These are phyloP conservation scores for Claviceps sp. DNA, from an alignment of 2,329 filamentous ascomycete species.

Conservation along the genomic window DNA sequence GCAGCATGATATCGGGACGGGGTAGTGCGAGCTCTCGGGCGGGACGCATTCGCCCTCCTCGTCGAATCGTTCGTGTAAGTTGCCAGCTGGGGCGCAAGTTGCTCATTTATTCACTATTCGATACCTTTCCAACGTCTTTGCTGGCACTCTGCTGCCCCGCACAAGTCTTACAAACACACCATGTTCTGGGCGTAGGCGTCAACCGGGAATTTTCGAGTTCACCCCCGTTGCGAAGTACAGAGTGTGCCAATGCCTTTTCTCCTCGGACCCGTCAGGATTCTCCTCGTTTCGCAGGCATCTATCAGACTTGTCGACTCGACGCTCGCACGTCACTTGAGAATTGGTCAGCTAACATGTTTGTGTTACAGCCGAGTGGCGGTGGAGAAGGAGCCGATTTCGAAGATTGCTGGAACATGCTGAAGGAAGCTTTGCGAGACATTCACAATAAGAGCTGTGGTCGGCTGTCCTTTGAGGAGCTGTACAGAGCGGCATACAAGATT, in stretches of 20 bases:
- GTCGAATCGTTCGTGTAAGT: slow-evolving; percentile 29
- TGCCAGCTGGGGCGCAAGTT: background rate
- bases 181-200: background rate
- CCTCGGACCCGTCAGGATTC: background rate
- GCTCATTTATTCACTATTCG: background rate
- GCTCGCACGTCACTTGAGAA: background rate
- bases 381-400: slow-evolving; percentile 66
- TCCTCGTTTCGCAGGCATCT: background rate
- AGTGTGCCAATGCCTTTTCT: background rate
- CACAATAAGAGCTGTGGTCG: slow-evolving; percentile 82
- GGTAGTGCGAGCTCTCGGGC: slow-evolving; percentile 27
- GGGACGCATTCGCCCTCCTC: slow-evolving; percentile 29
- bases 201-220: background rate
- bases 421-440: slow-evolving; percentile 70
- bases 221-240: background rate
- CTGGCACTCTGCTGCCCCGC: background rate
- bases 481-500: slow-evolving; percentile 86
- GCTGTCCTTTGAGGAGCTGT: slow-evolving; percentile 90
- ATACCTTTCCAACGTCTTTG: background rate
- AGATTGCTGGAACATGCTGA: slow-evolving; percentile 66
- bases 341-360: slow-evolving; percentile 11
- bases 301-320: background rate
- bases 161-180: background rate
- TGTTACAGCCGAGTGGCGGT: slow-evolving; percentile 19
- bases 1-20: slow-evolving; percentile 34